Percentiles rank a stretch among this genome's conserved stretches.
Conservation (phyloP, 768 basidiomycete species). For the Pleurotus pulmonarius region DNA sequence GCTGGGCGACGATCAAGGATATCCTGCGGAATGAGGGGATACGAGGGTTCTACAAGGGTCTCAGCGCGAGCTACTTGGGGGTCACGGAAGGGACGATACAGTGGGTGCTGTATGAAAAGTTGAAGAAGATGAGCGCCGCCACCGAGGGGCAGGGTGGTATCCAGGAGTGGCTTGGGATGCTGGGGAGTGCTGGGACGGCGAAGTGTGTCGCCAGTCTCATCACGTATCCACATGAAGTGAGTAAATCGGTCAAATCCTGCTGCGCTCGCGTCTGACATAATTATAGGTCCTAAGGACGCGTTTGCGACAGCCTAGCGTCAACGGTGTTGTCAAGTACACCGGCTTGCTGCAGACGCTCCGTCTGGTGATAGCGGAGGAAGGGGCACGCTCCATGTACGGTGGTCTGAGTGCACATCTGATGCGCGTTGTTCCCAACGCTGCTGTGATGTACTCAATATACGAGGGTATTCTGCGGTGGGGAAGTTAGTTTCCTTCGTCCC, state of each 20-base stretch:
- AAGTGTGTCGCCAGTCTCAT: constrained; percentile 93
- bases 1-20: constrained; percentile 58
- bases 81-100: constrained; percentile 96
- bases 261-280: no score
- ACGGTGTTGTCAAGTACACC: constrained; percentile 79
- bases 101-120: constrained; percentile 93
- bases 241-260: constrained; percentile 17
- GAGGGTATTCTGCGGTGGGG: constrained; percentile 76
- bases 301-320: constrained; percentile 80
- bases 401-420: constrained; percentile 94
- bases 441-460: constrained; percentile 96
- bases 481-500: neutral
- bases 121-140: constrained; percentile 65
- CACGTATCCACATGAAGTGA: constrained; percentile 97
- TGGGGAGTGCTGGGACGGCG: constrained; percentile 88
- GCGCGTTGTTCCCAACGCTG: constrained; percentile 96
- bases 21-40: constrained; percentile 83
- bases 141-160: constrained; percentile 54
- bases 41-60: constrained; percentile 89
- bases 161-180: constrained; percentile 74
- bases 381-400: constrained; percentile 79
- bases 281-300: constrained; percentile 85
- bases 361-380: constrained; percentile 88
- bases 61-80: constrained; percentile 92
- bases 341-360: constrained; percentile 82